Conservation (phyloP, 2,329 filamentous ascomycete species). For the Pseudomassariella vexata region DNA sequence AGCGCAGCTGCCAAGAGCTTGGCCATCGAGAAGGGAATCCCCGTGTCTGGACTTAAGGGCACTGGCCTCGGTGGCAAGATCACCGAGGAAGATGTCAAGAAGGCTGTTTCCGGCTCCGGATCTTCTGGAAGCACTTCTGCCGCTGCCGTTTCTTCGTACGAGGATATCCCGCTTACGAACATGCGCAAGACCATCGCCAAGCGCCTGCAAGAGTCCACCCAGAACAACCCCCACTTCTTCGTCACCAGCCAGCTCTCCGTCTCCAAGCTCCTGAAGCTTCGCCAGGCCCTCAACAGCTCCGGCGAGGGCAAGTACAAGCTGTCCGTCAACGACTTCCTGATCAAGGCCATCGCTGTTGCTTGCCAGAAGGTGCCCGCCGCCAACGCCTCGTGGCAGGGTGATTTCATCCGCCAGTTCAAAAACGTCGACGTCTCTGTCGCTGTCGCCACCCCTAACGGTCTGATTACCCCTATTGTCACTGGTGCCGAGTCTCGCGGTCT, state of each 20-base stretch:
- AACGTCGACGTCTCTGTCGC: constrained; percentile 93
- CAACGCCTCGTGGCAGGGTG: constrained; percentile 92
- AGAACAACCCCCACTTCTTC: constrained; percentile 97
- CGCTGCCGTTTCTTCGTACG: constrained; percentile 60
- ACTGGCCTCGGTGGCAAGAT: constrained; percentile 80
- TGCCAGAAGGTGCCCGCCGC: constrained; percentile 90
- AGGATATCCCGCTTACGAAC: constrained; percentile 76
- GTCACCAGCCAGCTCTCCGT: constrained; percentile 89
- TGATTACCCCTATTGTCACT: constrained; percentile 97
- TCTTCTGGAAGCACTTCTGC: constrained; percentile 43
- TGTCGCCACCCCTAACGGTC: constrained; percentile 83
- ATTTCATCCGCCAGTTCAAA: constrained; percentile 88
- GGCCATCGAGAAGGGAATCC: constrained; percentile 78
- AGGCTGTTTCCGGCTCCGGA: constrained; percentile 63
- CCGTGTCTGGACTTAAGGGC: constrained; percentile 75
- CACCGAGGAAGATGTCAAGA: constrained; percentile 90
- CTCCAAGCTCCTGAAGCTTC: constrained; percentile 91
- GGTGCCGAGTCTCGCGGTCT: constrained; percentile 83
- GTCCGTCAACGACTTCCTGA: constrained; percentile 98
- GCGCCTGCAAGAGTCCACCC: constrained; percentile 82
- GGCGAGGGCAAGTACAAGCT: constrained; percentile 96
- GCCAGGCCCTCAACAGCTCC: constrained; percentile 83
- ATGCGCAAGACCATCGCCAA: constrained; percentile 98
- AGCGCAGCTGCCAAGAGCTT: constrained; percentile 71
- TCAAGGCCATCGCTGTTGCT: constrained; percentile 89